These are phyloP conservation scores for Houttuynia cordata DNA, from an alignment of 164 flowering plant species.

Conservation along the genomic window DNA sequence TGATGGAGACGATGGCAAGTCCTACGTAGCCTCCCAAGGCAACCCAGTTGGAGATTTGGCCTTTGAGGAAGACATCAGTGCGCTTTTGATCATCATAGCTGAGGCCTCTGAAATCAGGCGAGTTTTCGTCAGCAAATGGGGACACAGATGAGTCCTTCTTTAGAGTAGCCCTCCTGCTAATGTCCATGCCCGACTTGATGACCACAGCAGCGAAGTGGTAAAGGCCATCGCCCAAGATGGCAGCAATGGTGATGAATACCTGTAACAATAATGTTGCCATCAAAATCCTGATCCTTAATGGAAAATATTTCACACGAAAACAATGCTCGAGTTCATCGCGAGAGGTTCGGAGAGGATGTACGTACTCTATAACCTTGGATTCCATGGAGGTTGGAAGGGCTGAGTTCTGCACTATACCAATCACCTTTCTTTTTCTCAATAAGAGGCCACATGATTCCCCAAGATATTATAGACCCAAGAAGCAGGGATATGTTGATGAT, in stretches of 20 bases:
- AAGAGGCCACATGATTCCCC: constrained; percentile 43
- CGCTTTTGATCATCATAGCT: constrained; percentile 22
- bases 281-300: neutral
- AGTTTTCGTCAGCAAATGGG: neutral
- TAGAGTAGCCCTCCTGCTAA: neutral
- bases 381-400: constrained; percentile 24
- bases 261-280: neutral
- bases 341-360: neutral
- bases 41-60: constrained; percentile 14
- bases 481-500: constrained; percentile 32
- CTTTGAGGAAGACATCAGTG: constrained; percentile 18
- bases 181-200: neutral
- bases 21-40: constrained; percentile 14
- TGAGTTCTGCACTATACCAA: constrained; percentile 27
- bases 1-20: constrained; percentile 15
- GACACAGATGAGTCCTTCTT: constrained; percentile 3
- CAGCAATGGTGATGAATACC: constrained; percentile 26
- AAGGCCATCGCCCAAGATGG: constrained; percentile 30
- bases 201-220: constrained; percentile 15
- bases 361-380: constrained; percentile 46
- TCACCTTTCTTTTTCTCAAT: constrained; percentile 29
- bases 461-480: constrained; percentile 27
- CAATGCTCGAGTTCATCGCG: too few species aligned
- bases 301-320: too few species aligned
- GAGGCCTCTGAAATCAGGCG: neutral